These are phyloP conservation scores for Trichocomaceae sp. DNA, from an alignment of 2,329 filamentous ascomycete genomes.

Conservation along the genomic window DNA sequence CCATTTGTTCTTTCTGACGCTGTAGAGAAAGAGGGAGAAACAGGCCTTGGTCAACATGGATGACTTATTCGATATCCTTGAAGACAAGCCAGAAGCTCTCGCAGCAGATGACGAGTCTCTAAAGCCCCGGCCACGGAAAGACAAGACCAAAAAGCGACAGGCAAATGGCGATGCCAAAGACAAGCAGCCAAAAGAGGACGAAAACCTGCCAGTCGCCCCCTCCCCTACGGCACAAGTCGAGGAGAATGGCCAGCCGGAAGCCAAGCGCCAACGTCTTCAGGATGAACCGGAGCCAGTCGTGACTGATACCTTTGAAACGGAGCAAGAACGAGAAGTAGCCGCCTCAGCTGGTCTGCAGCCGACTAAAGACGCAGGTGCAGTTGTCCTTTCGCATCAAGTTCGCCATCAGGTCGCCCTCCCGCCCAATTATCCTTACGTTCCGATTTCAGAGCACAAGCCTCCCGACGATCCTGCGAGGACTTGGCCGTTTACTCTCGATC, in stretches of 20 bases:
- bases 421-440: slow-evolving; percentile 87
- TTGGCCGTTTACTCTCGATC: slow-evolving; percentile 88
- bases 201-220: slow-evolving; percentile 18
- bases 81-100: slow-evolving; percentile 54
- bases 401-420: slow-evolving; percentile 95
- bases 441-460: slow-evolving; percentile 91
- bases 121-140: slow-evolving; percentile 42
- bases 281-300: slow-evolving; percentile 71
- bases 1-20: slow-evolving; percentile 9
- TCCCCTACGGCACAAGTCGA: slow-evolving; percentile 15
- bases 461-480: slow-evolving; percentile 75
- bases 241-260: slow-evolving; percentile 35
- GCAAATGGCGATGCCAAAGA: slow-evolving; percentile 71
- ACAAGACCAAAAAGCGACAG: slow-evolving; percentile 77
- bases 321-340: slow-evolving; percentile 83
- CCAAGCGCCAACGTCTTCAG: slow-evolving; percentile 46
- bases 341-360: slow-evolving; percentile 63
- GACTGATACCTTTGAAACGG: slow-evolving; percentile 90
- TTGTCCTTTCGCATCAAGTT: slow-evolving; percentile 92
- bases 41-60: slow-evolving; percentile 53
- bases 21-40: too few species aligned
- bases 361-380: slow-evolving; percentile 54
- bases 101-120: slow-evolving; percentile 24
- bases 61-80: slow-evolving; percentile 77
- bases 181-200: slow-evolving; percentile 28